Evolutionary conservation across 2,329 filamentous ascomycete genomes (phyloP).

Genomic region (Neofusicoccum kwambonambiense): DNA sequence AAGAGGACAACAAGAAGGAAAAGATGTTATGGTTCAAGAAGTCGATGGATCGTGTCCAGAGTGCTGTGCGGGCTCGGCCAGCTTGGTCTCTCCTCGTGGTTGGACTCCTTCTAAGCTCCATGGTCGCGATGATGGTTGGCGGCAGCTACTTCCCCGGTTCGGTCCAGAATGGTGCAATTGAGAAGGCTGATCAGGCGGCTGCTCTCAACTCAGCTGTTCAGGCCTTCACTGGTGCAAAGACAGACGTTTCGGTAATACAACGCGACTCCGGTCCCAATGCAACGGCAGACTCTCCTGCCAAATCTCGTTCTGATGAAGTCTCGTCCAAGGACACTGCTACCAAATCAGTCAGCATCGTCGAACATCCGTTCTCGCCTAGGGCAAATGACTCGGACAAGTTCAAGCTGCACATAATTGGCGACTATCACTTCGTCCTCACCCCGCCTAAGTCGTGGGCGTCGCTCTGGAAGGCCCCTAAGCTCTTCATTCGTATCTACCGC

Average conservation of each 20-base stretch:
- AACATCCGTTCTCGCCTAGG: slow-evolving; percentile 14
- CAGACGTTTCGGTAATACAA: slow-evolving; percentile 13
- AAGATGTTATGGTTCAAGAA: neutral
- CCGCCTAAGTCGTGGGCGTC: slow-evolving; percentile 45
- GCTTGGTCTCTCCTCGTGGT: slow-evolving; percentile 8
- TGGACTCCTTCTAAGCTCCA: slow-evolving; percentile 1
- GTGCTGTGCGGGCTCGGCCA: slow-evolving; percentile 1
- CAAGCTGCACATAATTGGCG: slow-evolving; percentile 54
- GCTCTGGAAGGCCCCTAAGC: slow-evolving; percentile 46
- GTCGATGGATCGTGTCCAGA: neutral
- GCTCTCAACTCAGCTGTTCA: slow-evolving; percentile 16
- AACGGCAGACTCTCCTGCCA: slow-evolving; percentile 1
- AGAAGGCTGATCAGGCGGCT: slow-evolving; percentile 3
- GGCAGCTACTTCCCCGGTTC: neutral
- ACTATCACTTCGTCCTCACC: slow-evolving; percentile 54
- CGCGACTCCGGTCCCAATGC: neutral
- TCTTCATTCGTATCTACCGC: slow-evolving; percentile 52
- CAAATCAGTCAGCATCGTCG: slow-evolving; percentile 8
- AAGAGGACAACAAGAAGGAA: neutral
- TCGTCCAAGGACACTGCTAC: slow-evolving; percentile 6
- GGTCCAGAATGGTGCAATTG: neutral
- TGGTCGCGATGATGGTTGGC: neutral
- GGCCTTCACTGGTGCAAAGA: slow-evolving; percentile 13
- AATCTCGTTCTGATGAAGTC: neutral
- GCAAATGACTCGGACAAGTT: slow-evolving; percentile 42